A percentile compares a stretch with the other conserved stretches of the same genome.
Conservation (phyloP, 2,329 filamentous ascomycete genomes). For the Aschersonia sp. region DNA sequence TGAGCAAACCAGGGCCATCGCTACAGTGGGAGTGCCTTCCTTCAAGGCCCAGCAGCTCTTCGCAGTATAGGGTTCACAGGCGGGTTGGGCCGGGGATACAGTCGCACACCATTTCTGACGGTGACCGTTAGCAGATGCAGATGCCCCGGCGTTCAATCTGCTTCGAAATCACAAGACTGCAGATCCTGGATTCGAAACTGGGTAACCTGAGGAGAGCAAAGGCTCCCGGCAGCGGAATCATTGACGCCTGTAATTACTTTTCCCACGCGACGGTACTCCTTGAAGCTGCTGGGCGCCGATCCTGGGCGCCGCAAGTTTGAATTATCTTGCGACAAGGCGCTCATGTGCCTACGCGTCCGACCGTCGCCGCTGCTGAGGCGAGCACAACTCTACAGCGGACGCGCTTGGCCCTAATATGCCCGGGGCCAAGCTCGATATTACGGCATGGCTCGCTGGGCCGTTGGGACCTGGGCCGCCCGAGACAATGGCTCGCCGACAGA, state of each 20-base stretch:
- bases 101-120: neutral
- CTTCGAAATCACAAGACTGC: neutral
- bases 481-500: slow-evolving; percentile 4
- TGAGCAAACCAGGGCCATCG: too few species aligned
- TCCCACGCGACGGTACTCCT: too few species aligned
- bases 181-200: neutral
- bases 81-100: neutral
- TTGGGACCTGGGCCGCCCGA: slow-evolving; percentile 4
- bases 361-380: too few species aligned
- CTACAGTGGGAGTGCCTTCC: too few species aligned
- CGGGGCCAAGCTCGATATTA: neutral
- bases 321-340: neutral
- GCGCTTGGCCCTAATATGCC: neutral
- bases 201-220: neutral
- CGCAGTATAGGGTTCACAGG: neutral
- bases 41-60: too few species aligned
- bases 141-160: neutral
- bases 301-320: neutral
- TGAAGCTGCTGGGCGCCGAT: neutral
- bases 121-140: neutral
- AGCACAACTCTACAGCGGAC: too few species aligned
- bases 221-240: too few species aligned
- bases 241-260: too few species aligned
- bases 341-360: neutral
- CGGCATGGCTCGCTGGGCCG: neutral